Percentiles rank a stretch among this genome's conserved stretches.
These are phyloP conservation scores for Durotheca rogersii DNA, from an alignment of 495 filamentous ascomycete species.

Conservation along the genomic window DNA sequence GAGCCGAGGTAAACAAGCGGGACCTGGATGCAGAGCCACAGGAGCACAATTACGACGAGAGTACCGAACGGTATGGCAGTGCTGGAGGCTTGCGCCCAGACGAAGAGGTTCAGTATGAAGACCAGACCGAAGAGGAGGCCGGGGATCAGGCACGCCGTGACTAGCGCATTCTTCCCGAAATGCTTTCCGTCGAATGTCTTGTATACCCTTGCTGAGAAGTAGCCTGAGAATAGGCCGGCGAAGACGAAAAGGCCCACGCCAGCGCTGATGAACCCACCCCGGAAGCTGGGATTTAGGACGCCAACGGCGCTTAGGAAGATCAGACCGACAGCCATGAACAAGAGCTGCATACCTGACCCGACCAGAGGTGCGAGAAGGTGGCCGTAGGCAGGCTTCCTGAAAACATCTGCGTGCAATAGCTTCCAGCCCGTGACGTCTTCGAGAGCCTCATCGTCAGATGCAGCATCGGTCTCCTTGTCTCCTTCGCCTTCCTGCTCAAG, in stretches of 20 bases:
- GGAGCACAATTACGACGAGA: slow-evolving; percentile 68
- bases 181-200: slow-evolving; percentile 80
- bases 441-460: slow-evolving; percentile 72
- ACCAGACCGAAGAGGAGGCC: slow-evolving; percentile 76
- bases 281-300: slow-evolving; percentile 85
- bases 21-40: slow-evolving; percentile 89
- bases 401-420: slow-evolving; percentile 91
- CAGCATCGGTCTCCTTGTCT: slow-evolving; percentile 55
- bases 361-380: slow-evolving; percentile 80
- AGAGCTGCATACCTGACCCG: slow-evolving; percentile 85
- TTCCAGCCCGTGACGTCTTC: slow-evolving; percentile 95
- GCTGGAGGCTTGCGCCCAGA: slow-evolving; percentile 90
- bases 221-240: slow-evolving; percentile 88
- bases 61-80: slow-evolving; percentile 90
- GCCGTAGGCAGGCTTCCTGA: slow-evolving; percentile 73
- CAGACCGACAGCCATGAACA: slow-evolving; percentile 81
- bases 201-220: slow-evolving; percentile 83
- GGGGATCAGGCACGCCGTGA: slow-evolving; percentile 83
- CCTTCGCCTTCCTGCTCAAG: slow-evolving; percentile 65
- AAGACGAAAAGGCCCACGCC: slow-evolving; percentile 85
- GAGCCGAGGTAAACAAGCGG: slow-evolving; percentile 85
- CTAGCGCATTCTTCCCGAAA: slow-evolving; percentile 78
- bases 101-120: slow-evolving; percentile 87
- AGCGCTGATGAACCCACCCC: slow-evolving; percentile 88
- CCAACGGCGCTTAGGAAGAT: slow-evolving; percentile 80